Evolutionary conservation across 257 asterid species (phyloP), one percentile per base, ranked within the genome.

Genomic region (Solanum chilense): DNA sequence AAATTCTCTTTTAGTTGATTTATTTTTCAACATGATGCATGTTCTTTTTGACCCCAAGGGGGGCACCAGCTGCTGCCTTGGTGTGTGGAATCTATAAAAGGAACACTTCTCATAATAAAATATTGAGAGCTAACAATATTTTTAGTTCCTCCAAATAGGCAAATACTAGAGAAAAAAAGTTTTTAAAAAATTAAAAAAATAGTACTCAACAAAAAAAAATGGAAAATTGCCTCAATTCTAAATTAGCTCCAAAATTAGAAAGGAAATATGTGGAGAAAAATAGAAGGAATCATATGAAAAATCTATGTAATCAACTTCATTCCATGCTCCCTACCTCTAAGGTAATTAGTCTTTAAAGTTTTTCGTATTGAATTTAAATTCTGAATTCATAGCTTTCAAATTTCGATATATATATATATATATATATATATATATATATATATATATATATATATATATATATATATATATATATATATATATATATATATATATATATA

Each of bases 251-350:
- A 68, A 91, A 91, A 86, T 87, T 93, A 47, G 96, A 90, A 70
- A 92, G 96, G 62, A 93, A 87, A 84, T 64, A 90, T 21, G 86
- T 91, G 39, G 96, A 93, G 90, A 93, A 91, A 47, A 93, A 91
- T 41, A 85, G 96, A 68, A 93, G 96, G 85, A 86, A 33, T 80
- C 83, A 86, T 15, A 84, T 92, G 93, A 93, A 91, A 87, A 82
- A 1, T 82, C 93, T 93, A 37, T 91, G 83, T 68, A 84, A 91
- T 60, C 68, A 80, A 64, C 96, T 93, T 85, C 56, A 82, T 33
- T 90, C 92, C 84, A 89, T 89, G 39, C 93, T 92, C 82, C 93
- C 93, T 25, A 31, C 76, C 60, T 87, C 92, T 82, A 31, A 70
- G 77, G 77, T 33, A 33, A 33, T 70, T 70, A 7, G 76, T 70